phyloP scores from a whole-genome alignment of 306 rosid genomes.

The Vigna reflexopilosa region DNA sequence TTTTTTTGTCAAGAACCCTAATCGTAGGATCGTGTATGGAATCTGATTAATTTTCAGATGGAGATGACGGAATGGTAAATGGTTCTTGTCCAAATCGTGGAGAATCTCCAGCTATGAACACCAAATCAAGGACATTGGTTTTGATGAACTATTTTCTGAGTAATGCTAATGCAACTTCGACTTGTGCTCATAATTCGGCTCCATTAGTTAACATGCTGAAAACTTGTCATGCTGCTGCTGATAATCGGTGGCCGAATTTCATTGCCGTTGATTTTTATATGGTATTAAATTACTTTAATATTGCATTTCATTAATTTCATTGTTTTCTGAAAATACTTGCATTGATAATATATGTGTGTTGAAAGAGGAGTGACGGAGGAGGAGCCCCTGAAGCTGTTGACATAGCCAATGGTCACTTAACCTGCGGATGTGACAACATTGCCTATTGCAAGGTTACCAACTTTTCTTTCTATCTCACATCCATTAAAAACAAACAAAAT shows the following conservation, averaged over 20 bases:
- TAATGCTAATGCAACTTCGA: constrained; percentile 48
- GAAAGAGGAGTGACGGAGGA: constrained; percentile 83
- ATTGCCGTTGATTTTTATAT: constrained; percentile 78
- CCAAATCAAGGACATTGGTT: constrained; percentile 61
- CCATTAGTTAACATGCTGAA: constrained; percentile 54
- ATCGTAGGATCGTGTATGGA: background rate
- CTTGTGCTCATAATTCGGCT: constrained; percentile 74
- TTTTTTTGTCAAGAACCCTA: too few species aligned
- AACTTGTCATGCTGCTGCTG: constrained; percentile 66
- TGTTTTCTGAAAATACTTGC: too few species aligned
- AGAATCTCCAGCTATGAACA: constrained; percentile 67
- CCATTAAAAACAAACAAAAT: background rate
- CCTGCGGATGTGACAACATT: constrained; percentile 82
- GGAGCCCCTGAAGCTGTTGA: constrained; percentile 89
- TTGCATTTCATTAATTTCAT: background rate
- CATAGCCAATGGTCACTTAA: constrained; percentile 78
- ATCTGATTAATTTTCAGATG: constrained; percentile 58
- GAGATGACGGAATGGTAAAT: constrained; percentile 65
- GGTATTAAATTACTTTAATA: constrained; percentile 42
- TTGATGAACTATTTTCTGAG: constrained; percentile 64
- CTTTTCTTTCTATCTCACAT: background rate
- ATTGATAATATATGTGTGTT: background rate
- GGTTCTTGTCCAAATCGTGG: constrained; percentile 72
- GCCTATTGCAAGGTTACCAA: constrained; percentile 82
- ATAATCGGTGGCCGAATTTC: constrained; percentile 85